Percentiles rank a stretch among this genome's conserved stretches.
Conservation (phyloP, 371 early-diverging fungal species). For the Gilbertella persicaria region DNA sequence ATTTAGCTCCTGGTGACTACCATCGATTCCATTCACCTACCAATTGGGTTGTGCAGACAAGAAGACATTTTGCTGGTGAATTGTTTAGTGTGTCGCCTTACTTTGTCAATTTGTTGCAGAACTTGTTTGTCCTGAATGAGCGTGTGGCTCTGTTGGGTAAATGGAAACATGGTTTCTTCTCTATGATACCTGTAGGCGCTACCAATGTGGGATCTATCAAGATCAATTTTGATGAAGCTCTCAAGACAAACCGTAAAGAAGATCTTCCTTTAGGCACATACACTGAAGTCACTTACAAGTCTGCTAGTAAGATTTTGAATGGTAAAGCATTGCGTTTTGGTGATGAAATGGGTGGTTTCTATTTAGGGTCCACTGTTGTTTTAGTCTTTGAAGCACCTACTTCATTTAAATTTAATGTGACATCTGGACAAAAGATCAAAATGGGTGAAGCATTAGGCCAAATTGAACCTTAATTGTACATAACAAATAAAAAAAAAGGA, state of each 20-base stretch:
- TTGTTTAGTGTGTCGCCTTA: conserved; percentile 93
- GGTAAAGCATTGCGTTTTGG: conserved; percentile 75
- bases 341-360: conserved; percentile 95
- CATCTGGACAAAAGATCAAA: conserved; percentile 74
- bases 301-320: conserved; percentile 60
- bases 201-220: conserved; percentile 97
- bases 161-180: conserved; percentile 94
- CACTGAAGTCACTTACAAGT: conserved; percentile 73
- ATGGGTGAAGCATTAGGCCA: conserved; percentile 87
- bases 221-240: conserved; percentile 86
- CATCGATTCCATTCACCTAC: conserved; percentile 98
- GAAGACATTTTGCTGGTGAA: conserved; percentile 94
- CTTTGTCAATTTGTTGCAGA: conserved; percentile 76
- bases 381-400: conserved; percentile 95
- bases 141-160: conserved; percentile 89
- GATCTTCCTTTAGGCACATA: conserved; percentile 72
- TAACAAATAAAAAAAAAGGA: not conserved
- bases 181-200: conserved; percentile 96
- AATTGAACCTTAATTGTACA: conserved; percentile 11
- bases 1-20: conserved; percentile 97
- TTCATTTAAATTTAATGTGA: conserved; percentile 74
- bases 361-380: conserved; percentile 94
- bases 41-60: conserved; percentile 85
- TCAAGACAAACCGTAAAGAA: conserved; percentile 71
- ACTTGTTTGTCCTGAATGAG: conserved; percentile 95